phyloP scores from a whole-genome alignment of 1,284 basidiomycete species.

The Marasmius fiardii region DNA sequence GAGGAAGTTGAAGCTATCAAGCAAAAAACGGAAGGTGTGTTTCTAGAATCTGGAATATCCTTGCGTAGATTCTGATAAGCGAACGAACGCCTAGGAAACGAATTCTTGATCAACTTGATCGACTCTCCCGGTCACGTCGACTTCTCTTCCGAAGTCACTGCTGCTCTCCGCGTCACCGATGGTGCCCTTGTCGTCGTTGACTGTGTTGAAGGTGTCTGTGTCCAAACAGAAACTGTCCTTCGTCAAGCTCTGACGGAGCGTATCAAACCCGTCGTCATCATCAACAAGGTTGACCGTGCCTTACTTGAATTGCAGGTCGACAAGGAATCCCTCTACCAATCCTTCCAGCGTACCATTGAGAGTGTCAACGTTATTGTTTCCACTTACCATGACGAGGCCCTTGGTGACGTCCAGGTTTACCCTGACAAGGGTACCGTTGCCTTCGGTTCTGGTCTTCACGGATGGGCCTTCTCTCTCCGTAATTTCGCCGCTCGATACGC shows the following conservation, averaged over 20 bases:
- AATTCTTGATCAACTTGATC: constrained; percentile 99
- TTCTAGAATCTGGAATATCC: not conserved
- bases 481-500: constrained; percentile 95
- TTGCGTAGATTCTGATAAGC: constrained; percentile 14
- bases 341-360: constrained; percentile 97
- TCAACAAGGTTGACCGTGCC: constrained; percentile 99
- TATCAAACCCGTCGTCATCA: constrained; percentile 99
- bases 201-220: constrained; percentile 99
- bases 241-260: constrained; percentile 97
- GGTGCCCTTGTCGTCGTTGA: constrained; percentile 99
- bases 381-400: constrained; percentile 92
- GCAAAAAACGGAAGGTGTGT: constrained; percentile 88
- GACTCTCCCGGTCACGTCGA: constrained; percentile 99
- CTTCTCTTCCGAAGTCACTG: constrained; percentile 99
- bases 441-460: constrained; percentile 99
- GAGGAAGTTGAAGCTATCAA: constrained; percentile 84
- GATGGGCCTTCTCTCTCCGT: constrained; percentile 99
- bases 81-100: constrained; percentile 59
- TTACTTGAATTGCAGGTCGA: constrained; percentile 97
- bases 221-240: constrained; percentile 99
- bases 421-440: constrained; percentile 98
- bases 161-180: constrained; percentile 99
- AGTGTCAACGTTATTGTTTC: constrained; percentile 99
- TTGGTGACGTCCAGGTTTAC: constrained; percentile 99
- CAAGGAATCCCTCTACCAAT: constrained; percentile 98